These are phyloP conservation scores for Fusarium veterinarium DNA, from an alignment of 2,329 filamentous ascomycete species.

Conservation along the genomic window DNA sequence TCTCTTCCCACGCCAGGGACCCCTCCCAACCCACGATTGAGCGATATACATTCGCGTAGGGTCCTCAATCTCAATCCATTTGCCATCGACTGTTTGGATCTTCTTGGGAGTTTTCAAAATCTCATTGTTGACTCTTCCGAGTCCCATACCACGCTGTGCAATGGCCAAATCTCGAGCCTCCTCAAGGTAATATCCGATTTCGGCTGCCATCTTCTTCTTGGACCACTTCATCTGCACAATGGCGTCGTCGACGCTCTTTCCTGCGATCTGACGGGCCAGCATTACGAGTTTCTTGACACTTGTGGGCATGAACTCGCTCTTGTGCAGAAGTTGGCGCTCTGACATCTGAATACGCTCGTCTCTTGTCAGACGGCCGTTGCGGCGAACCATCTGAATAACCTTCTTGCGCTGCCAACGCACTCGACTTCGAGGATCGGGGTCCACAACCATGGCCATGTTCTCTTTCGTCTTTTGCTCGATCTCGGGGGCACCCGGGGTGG, in stretches of 20 bases:
- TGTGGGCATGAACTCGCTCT: conserved; percentile 81
- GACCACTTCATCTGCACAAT: conserved; percentile 95
- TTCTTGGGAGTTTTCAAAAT: conserved; percentile 55
- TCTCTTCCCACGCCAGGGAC: conserved; percentile 66
- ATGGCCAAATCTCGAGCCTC: conserved; percentile 85
- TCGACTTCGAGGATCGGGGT: conserved; percentile 80
- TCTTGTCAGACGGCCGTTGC: conserved; percentile 64
- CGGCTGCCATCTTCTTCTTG: conserved; percentile 89
- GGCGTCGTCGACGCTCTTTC: conserved; percentile 94
- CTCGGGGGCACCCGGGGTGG: conserved; percentile 44
- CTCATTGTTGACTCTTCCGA: conserved; percentile 62
- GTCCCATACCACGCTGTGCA: conserved; percentile 85
- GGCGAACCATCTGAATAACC: conserved; percentile 79
- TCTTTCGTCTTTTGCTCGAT: conserved; percentile 55
- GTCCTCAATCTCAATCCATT: conserved; percentile 76
- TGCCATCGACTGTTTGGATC: conserved; percentile 81
- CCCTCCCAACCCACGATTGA: conserved; percentile 91
- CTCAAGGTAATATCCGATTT: conserved; percentile 82
- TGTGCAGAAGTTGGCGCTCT: conserved; percentile 66
- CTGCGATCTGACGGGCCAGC: conserved; percentile 87
- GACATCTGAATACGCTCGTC: conserved; percentile 74
- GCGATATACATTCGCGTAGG: conserved; percentile 89
- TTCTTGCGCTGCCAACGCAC: conserved; percentile 85
- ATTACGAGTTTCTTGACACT: conserved; percentile 91
- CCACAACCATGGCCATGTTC: conserved; percentile 71